Evolutionary conservation across 2,329 filamentous ascomycete species (phyloP).

Genomic region (Helicocarpus griseus): DNA sequence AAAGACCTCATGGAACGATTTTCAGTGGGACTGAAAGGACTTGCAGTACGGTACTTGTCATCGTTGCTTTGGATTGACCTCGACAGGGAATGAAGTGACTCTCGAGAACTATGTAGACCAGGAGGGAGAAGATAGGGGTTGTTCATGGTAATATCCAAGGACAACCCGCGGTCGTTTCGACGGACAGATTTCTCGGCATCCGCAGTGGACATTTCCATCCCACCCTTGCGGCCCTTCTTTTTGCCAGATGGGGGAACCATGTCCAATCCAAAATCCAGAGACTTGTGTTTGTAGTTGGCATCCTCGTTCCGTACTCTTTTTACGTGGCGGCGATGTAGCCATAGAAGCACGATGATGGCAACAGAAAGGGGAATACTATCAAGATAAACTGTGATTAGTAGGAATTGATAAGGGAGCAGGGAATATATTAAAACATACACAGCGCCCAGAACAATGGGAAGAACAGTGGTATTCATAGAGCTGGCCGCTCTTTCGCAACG

Average conservation of each 20-base stretch:
- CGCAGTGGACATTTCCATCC: constrained; percentile 51
- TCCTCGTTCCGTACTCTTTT: constrained; percentile 68
- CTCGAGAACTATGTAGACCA: constrained; percentile 64
- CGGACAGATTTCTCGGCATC: constrained; percentile 33
- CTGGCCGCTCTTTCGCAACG: constrained; percentile 52
- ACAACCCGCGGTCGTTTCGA: constrained; percentile 41
- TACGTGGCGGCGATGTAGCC: constrained; percentile 69
- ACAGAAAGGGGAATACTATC: constrained; percentile 64
- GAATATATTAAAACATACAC: constrained; percentile 47
- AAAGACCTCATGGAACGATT: constrained; percentile 29
- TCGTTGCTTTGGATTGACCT: constrained; percentile 63
- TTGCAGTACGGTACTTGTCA: constrained; percentile 69
- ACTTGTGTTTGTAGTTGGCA: constrained; percentile 74
- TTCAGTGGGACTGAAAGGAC: constrained; percentile 44
- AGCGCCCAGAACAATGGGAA: constrained; percentile 60
- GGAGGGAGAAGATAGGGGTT: constrained; percentile 93
- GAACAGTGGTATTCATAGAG: constrained; percentile 43
- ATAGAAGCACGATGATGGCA: constrained; percentile 58
- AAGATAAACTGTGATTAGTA: constrained; percentile 18
- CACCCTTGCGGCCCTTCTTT: constrained; percentile 29
- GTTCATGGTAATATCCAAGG: constrained; percentile 58
- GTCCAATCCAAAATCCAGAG: constrained; percentile 84
- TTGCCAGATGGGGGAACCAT: constrained; percentile 26
- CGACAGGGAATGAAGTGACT: constrained; percentile 79
- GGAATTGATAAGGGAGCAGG: not conserved